Evolutionary conservation across 2,329 filamentous ascomycete genomes (phyloP).

Genomic region (Sarocladium brachiariae): DNA sequence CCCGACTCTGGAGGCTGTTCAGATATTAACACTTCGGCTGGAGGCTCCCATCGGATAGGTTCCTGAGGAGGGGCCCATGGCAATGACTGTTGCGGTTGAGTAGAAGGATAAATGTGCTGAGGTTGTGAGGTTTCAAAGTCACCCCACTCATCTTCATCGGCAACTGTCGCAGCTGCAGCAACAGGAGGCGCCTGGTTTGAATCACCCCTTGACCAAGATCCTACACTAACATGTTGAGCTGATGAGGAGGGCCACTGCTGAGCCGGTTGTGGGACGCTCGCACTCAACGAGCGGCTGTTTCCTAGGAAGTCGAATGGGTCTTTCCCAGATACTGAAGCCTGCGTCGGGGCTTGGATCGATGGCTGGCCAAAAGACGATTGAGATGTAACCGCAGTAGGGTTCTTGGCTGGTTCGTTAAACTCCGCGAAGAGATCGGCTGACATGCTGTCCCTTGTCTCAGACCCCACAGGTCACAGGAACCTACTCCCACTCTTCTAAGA

Average conservation of each 20-base stretch:
- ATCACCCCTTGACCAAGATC: background rate
- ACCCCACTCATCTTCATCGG: slow-evolving; percentile 59
- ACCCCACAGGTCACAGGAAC: background rate
- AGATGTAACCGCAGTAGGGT: slow-evolving; percentile 17
- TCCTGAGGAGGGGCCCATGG: background rate
- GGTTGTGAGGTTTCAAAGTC: slow-evolving; percentile 56
- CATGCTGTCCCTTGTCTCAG: slow-evolving; percentile 34
- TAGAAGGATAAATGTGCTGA: background rate
- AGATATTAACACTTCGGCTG: background rate
- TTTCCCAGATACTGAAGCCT: background rate
- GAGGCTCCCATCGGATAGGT: background rate
- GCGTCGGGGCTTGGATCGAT: background rate
- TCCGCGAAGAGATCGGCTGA: slow-evolving; percentile 61
- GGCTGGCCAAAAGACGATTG: slow-evolving; percentile 6
- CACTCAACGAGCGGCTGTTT: background rate
- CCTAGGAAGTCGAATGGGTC: background rate
- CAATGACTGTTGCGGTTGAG: background rate
- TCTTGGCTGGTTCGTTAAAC: slow-evolving; percentile 45
- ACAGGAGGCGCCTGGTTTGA: background rate
- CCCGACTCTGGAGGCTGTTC: slow-evolving; percentile 16
- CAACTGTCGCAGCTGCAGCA: slow-evolving; percentile 22
- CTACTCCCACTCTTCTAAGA: too few relatives aligned
- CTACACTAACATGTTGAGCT: background rate
- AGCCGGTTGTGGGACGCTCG: background rate
- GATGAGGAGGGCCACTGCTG: background rate